phyloP scores from a whole-genome alignment of 495 filamentous ascomycete genomes.

The Neurospora sp. region DNA sequence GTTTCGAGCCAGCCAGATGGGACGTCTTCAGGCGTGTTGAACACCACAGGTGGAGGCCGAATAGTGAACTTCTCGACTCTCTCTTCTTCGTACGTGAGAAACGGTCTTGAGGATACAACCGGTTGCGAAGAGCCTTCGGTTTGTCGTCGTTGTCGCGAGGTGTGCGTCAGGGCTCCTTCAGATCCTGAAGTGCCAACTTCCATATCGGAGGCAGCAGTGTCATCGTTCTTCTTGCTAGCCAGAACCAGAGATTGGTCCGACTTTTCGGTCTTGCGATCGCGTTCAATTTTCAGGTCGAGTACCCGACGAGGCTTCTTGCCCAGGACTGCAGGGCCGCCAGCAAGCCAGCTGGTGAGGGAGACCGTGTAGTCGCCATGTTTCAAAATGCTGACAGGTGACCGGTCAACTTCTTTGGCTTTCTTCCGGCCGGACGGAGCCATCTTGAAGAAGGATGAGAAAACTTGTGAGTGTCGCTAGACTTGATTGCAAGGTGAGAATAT shows the following conservation, averaged over 20 bases:
- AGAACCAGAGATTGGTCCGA: background rate
- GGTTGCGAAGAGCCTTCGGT: background rate
- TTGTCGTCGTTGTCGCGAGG: background rate
- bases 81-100: background rate
- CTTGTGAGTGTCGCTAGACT: background rate
- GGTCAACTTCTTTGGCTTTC: background rate
- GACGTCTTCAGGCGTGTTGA: background rate
- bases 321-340: background rate
- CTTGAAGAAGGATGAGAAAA: background rate
- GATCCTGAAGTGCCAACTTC: background rate
- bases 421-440: background rate
- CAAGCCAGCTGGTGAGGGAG: conserved; percentile 4
- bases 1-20: background rate
- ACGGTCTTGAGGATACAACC: background rate
- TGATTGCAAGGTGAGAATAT: background rate
- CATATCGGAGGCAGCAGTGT: background rate
- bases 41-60: background rate
- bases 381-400: background rate
- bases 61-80: background rate
- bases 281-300: background rate
- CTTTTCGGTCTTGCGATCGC: background rate
- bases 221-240: background rate
- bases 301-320: background rate
- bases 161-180: background rate
- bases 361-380: background rate